phyloP scores from a whole-genome alignment of 345 rosid species.

The Pistacia vera region DNA sequence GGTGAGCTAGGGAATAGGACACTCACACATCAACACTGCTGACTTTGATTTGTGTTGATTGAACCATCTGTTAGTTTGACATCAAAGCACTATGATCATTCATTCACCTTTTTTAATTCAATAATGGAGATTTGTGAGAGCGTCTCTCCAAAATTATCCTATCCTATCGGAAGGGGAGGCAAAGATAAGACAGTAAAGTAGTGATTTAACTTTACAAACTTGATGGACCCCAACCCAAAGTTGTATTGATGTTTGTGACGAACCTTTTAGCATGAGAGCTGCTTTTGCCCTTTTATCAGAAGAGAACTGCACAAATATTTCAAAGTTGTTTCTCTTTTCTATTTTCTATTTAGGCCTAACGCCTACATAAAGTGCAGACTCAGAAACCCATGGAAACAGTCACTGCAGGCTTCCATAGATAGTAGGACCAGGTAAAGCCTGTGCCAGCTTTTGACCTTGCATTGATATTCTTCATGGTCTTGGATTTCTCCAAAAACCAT shows the following conservation, averaged over 20 bases:
- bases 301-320: conserved; percentile 13
- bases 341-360: conserved; percentile 15
- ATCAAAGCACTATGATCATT: background rate
- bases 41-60: background rate
- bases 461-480: background rate
- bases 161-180: background rate
- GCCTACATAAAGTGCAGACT: conserved; percentile 4
- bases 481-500: conserved; percentile 8
- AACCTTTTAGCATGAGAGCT: conserved; percentile 23
- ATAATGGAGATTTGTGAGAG: conserved; percentile 16
- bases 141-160: conserved; percentile 2
- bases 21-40: too few relatives aligned
- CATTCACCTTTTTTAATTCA: conserved; percentile 17
- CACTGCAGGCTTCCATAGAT: conserved; percentile 8
- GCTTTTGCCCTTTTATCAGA: conserved; percentile 28
- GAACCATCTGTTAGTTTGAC: conserved; percentile 1
- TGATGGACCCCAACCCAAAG: conserved; percentile 1
- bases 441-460: conserved; percentile 14
- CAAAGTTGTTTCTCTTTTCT: conserved; percentile 13
- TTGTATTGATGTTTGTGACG: conserved; percentile 13
- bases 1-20: background rate
- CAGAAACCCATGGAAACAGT: conserved; percentile 25
- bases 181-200: conserved; percentile 14
- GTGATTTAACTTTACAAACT: background rate
- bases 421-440: conserved; percentile 11